These are phyloP conservation scores for Anthostomella pinea DNA, from an alignment of 2,329 filamentous ascomycete genomes.

Conservation along the genomic window DNA sequence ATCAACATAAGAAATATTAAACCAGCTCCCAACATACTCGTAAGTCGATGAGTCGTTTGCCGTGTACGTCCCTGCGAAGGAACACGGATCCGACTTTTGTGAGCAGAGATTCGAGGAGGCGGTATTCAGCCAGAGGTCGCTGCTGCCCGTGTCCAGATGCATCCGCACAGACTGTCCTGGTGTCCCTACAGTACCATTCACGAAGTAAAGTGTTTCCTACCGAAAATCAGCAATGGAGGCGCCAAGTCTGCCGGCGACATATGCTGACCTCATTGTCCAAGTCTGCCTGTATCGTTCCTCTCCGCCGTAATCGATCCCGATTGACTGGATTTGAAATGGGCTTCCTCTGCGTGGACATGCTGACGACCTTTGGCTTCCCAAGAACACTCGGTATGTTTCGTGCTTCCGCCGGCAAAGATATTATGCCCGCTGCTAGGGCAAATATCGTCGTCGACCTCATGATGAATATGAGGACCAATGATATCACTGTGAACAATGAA, in stretches of 20 bases:
- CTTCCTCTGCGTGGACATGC: constrained; percentile 42
- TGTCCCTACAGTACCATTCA: constrained; percentile 62
- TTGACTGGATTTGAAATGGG: constrained; percentile 39
- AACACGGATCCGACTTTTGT: constrained; percentile 49
- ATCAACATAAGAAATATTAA: constrained; percentile 88
- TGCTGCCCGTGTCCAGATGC: constrained; percentile 67
- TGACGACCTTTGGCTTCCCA: constrained; percentile 41
- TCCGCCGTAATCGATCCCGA: constrained; percentile 45
- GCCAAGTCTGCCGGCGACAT: neutral
- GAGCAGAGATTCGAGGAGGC: constrained; percentile 59
- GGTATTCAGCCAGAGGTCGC: constrained; percentile 70
- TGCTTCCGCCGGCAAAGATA: constrained; percentile 24
- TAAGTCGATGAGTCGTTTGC: constrained; percentile 75
- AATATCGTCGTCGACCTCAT: constrained; percentile 27
- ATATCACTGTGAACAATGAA: neutral
- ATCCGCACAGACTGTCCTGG: constrained; percentile 56
- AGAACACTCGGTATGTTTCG: constrained; percentile 24
- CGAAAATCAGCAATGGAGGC: constrained; percentile 12
- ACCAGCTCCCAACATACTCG: constrained; percentile 66
- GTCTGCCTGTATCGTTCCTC: constrained; percentile 40
- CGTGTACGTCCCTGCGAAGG: constrained; percentile 62
- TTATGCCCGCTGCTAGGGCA: constrained; percentile 26
- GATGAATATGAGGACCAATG: constrained; percentile 7
- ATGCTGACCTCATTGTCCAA: constrained; percentile 55
- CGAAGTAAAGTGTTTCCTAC: constrained; percentile 61